Evolutionary conservation across 2,329 filamentous ascomycete species (phyloP).

Genomic region (Chaetothyriales sp.): DNA sequence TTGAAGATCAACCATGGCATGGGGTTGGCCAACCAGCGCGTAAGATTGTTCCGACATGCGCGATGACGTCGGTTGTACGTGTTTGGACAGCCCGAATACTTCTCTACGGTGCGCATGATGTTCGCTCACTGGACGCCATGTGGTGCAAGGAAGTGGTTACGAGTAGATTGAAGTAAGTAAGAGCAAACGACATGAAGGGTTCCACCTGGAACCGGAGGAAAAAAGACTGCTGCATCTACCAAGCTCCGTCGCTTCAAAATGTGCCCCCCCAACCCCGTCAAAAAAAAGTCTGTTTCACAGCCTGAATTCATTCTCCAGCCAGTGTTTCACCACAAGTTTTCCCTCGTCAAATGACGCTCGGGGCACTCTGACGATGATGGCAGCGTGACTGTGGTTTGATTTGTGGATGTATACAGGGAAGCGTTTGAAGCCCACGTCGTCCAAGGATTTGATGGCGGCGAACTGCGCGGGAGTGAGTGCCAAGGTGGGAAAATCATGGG

Average conservation of each 20-base stretch:
- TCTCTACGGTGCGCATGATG: too few species aligned
- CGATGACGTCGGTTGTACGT: neutral
- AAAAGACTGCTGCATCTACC: neutral
- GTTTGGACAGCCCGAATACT: too few species aligned
- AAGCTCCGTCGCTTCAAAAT: slow-evolving; percentile 1
- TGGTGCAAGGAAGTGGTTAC: too few species aligned
- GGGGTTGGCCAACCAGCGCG: neutral
- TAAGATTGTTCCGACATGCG: neutral
- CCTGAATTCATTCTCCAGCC: slow-evolving; percentile 61
- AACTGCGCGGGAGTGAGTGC: slow-evolving; percentile 72
- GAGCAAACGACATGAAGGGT: neutral
- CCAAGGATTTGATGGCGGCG: slow-evolving; percentile 64
- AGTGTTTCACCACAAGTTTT: slow-evolving; percentile 63
- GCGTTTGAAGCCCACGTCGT: slow-evolving; percentile 47
- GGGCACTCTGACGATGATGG: slow-evolving; percentile 64
- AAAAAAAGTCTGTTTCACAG: slow-evolving; percentile 27
- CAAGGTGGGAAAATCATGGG: slow-evolving; percentile 50
- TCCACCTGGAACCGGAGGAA: neutral
- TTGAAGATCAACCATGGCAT: neutral
- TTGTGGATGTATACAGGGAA: slow-evolving; percentile 46
- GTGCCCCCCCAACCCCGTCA: neutral
- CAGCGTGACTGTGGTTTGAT: slow-evolving; percentile 69
- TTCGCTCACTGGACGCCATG: too few species aligned
- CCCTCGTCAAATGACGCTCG: slow-evolving; percentile 65
- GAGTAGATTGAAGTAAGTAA: neutral